phyloP scores from a whole-genome alignment of 345 rosid genomes.

The Trapa bicornis region DNA sequence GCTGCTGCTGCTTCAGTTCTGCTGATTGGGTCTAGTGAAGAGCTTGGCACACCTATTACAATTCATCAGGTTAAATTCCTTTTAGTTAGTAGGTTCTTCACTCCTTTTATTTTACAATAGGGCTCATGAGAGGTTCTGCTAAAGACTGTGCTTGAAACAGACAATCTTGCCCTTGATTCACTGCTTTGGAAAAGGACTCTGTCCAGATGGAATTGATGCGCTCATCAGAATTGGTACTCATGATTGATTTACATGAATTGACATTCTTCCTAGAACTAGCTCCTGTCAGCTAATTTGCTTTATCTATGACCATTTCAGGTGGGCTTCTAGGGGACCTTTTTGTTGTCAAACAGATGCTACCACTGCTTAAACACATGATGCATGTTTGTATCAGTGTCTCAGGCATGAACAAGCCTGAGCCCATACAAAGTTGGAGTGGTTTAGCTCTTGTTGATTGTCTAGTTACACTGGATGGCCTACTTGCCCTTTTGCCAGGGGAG shows the following conservation, averaged over 20 bases:
- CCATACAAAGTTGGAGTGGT: slow-evolving; percentile 77
- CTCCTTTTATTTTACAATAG: neutral
- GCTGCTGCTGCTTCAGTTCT: slow-evolving; percentile 88
- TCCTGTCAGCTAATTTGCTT: slow-evolving; percentile 2
- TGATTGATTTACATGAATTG: neutral
- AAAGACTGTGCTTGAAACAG: slow-evolving; percentile 29
- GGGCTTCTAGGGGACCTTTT: slow-evolving; percentile 64
- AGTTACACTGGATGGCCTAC: slow-evolving; percentile 62
- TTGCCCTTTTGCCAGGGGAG: slow-evolving; percentile 52
- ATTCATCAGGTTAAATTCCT: slow-evolving; percentile 58
- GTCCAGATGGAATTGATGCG: slow-evolving; percentile 82
- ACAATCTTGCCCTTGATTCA: slow-evolving; percentile 80
- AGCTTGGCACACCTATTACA: slow-evolving; percentile 80
- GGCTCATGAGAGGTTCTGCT: neutral
- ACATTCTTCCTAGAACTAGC: neutral
- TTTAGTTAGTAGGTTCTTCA: neutral
- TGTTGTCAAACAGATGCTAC: slow-evolving; percentile 71
- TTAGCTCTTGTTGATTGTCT: slow-evolving; percentile 70
- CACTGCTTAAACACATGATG: slow-evolving; percentile 67
- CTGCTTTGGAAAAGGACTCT: slow-evolving; percentile 85
- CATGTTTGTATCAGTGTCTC: slow-evolving; percentile 51
- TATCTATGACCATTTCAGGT: slow-evolving; percentile 41
- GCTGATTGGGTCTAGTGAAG: slow-evolving; percentile 84
- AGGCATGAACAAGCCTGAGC: slow-evolving; percentile 62
- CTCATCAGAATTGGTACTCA: slow-evolving; percentile 85